These are phyloP conservation scores for Amaranthus cruentus DNA, from an alignment of 148 eudicot species.

Conservation along the genomic window DNA sequence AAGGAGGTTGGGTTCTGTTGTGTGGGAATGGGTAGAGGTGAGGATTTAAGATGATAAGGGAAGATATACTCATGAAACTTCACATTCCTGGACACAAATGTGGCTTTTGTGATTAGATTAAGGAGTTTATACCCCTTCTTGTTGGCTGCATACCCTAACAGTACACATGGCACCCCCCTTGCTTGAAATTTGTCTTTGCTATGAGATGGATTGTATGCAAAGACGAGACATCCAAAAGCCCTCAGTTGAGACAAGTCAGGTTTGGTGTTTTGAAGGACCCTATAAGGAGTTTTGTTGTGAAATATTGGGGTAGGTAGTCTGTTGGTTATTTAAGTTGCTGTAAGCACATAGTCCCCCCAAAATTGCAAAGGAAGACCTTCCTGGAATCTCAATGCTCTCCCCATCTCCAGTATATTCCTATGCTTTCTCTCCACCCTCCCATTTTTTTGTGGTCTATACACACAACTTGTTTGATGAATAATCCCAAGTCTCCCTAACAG, in stretches of 20 bases:
- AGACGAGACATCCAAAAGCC: background rate
- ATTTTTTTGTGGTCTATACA: too few relatives aligned
- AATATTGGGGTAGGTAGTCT: background rate
- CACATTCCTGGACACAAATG: background rate
- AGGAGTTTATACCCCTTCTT: background rate
- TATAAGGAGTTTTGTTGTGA: background rate
- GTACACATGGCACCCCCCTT: background rate
- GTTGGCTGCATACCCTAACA: background rate
- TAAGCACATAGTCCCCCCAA: background rate
- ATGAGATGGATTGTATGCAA: background rate
- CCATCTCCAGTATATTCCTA: too few relatives aligned
- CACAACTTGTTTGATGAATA: background rate
- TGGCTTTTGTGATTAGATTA: background rate
- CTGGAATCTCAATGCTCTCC: too few relatives aligned
- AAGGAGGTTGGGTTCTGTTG: too few relatives aligned
- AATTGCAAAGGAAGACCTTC: too few relatives aligned
- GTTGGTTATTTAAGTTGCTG: background rate
- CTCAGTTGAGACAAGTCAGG: background rate
- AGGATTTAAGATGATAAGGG: too few relatives aligned
- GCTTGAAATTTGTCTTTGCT: background rate
- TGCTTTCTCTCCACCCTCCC: too few relatives aligned
- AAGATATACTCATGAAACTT: too few relatives aligned
- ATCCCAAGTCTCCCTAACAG: background rate
- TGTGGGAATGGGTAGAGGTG: too few relatives aligned
- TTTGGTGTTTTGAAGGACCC: background rate